phyloP scores from a whole-genome alignment of 129 eudicot species.

The Artemisia annua region DNA sequence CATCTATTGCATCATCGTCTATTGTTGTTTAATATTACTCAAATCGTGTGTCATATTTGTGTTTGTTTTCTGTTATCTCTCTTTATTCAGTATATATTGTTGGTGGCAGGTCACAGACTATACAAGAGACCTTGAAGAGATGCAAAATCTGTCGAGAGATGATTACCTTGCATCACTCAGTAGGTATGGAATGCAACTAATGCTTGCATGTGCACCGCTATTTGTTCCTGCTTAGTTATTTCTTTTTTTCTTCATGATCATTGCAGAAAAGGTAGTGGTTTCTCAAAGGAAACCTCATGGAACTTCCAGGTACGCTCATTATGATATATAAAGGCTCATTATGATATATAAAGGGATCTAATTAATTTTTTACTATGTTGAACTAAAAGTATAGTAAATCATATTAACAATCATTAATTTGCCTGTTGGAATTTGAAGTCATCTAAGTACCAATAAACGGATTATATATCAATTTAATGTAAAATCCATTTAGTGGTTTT shows the following conservation, averaged over 20 bases:
- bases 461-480: no score
- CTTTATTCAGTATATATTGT: not conserved
- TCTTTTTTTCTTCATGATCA: conserved; percentile 16
- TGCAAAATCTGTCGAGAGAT: conserved; percentile 96
- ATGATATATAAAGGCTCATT: not conserved
- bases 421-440: no score
- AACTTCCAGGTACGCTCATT: conserved; percentile 61
- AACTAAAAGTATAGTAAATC: not conserved
- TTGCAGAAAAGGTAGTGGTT: conserved; percentile 98
- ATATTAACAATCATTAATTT: no score
- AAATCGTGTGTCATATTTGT: no score
- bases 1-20: no score
- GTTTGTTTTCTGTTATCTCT: no score
- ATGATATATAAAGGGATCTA: not conserved
- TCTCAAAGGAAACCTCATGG: conserved; percentile 87
- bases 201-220: conserved; percentile 1
- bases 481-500: no score
- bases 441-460: no score
- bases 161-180: conserved; percentile 96
- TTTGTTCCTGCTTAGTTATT: conserved; percentile 14
- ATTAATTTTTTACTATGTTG: not conserved
- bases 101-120: conserved; percentile 83
- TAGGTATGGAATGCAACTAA: conserved; percentile 44
- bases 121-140: conserved; percentile 93
- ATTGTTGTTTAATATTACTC: no score